phyloP scores from a whole-genome alignment of 2,329 filamentous ascomycete genomes.

The Allantophomopsis lycopodina region DNA sequence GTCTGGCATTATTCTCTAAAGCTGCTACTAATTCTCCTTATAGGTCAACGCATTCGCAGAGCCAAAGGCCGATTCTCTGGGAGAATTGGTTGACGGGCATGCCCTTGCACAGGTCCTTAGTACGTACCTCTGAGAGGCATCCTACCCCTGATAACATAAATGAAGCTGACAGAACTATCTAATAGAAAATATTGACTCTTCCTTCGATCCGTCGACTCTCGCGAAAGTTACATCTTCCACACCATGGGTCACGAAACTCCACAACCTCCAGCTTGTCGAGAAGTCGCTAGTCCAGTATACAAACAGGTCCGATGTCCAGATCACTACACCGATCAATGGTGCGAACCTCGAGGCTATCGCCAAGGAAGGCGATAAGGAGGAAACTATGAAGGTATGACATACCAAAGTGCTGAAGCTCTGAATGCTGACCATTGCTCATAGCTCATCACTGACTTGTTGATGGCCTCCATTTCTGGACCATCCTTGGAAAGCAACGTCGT shows the following conservation, averaged over 20 bases:
- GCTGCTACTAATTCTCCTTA: conserved; percentile 1
- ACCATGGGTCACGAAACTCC: conserved; percentile 8
- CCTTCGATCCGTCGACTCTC: conserved; percentile 40
- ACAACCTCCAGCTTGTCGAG: conserved; percentile 35
- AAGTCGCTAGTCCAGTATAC: conserved; percentile 31
- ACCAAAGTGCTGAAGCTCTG: not conserved
- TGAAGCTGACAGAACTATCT: too few species aligned
- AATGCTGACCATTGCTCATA: conserved; percentile 16
- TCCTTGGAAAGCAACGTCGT: conserved; percentile 39
- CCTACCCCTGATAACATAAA: not conserved
- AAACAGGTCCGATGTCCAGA: conserved; percentile 14
- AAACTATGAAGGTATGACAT: conserved; percentile 34
- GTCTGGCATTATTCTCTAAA: conserved; percentile 9
- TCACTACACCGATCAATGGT: conserved; percentile 35
- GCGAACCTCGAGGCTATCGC: conserved; percentile 44
- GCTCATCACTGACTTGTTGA: conserved; percentile 48
- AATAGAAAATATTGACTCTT: conserved; percentile 40
- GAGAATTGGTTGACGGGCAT: conserved; percentile 19
- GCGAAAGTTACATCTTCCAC: conserved; percentile 19
- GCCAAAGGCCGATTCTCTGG: conserved; percentile 13
- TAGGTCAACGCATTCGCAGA: conserved; percentile 21
- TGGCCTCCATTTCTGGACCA: conserved; percentile 46
- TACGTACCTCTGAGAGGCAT: conserved; percentile 20
- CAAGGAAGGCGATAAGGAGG: conserved; percentile 38
- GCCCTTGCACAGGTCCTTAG: conserved; percentile 19